These are phyloP conservation scores for Butyriboletus loyo DNA, from an alignment of 768 basidiomycete species.

Conservation along the genomic window DNA sequence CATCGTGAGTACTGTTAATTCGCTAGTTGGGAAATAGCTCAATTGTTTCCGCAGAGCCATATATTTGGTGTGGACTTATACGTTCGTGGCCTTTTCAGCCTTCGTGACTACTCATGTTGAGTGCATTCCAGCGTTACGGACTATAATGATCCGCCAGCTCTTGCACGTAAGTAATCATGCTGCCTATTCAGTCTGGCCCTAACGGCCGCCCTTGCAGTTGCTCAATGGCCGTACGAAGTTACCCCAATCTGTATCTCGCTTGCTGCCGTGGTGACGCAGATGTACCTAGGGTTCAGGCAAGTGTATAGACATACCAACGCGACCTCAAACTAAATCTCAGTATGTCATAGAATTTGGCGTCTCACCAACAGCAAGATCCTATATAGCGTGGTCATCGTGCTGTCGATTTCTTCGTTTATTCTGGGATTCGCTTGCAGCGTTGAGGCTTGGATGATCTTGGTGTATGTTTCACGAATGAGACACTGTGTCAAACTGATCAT, in stretches of 20 bases:
- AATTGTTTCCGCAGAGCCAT: slow-evolving; percentile 6
- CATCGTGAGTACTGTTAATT: slow-evolving; percentile 8
- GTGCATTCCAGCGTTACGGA: slow-evolving; percentile 9
- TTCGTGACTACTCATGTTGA: background rate
- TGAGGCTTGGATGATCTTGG: slow-evolving; percentile 39
- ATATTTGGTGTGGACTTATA: slow-evolving; percentile 20
- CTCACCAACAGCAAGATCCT: slow-evolving; percentile 20
- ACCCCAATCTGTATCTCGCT: slow-evolving; percentile 46
- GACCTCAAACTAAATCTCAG: background rate
- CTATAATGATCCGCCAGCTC: slow-evolving; percentile 10
- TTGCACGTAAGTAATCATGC: background rate
- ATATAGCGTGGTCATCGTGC: slow-evolving; percentile 33
- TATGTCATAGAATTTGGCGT: slow-evolving; percentile 11
- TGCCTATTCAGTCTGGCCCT: background rate
- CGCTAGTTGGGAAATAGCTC: background rate
- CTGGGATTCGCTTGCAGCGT: slow-evolving; percentile 44
- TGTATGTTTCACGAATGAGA: slow-evolving; percentile 29
- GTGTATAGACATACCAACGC: slow-evolving; percentile 2
- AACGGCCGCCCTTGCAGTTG: slow-evolving; percentile 26
- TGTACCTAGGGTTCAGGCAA: slow-evolving; percentile 46
- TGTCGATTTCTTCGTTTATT: slow-evolving; percentile 40
- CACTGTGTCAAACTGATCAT: background rate
- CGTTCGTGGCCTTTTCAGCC: background rate
- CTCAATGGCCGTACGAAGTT: slow-evolving; percentile 48
- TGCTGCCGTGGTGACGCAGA: slow-evolving; percentile 47